phyloP scores from a whole-genome alignment of 345 rosid species.

The rapeseed (Brassica napus) region Da-Ae NC_063447.1:53480001-53480500 shows the following conservation, averaged over 20 bases:
- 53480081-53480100: neutral
- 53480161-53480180: neutral
- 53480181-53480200: neutral
- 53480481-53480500: too few species aligned
- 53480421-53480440: neutral
- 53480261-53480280: neutral
- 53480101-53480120: neutral
- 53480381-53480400: neutral
- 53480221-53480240: neutral
- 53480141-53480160: neutral
- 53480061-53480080: neutral
- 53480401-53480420: neutral
- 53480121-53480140: neutral
- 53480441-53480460: neutral
- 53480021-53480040: neutral
- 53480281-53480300: neutral
- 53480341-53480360: neutral
- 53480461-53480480: too few species aligned
- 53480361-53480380: neutral
- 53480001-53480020: neutral
- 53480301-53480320: neutral
- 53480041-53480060: too few species aligned
- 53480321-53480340: neutral
- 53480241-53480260: neutral
- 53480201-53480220: neutral